Conservation (phyloP, 192 early-diverging fungal genomes). For the Rhizoclosmatium globosum region DNA sequence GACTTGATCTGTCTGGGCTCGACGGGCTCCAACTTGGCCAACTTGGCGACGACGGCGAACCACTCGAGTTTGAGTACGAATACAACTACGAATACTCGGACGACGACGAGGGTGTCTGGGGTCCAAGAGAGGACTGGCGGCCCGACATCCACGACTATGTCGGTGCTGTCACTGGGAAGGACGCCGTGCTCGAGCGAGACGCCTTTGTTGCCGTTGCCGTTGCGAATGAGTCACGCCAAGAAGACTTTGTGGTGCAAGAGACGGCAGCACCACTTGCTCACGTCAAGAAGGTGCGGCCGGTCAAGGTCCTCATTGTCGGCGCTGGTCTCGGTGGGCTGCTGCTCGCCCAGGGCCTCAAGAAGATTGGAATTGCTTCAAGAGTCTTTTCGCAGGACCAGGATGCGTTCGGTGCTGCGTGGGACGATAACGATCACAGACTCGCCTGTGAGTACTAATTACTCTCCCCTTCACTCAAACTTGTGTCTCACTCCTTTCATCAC, state of each 20-base stretch:
- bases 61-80: background rate
- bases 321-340: conserved; percentile 22
- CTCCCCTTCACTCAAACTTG: background rate
- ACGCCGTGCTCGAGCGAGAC: background rate
- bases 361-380: conserved; percentile 19
- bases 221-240: too few relatives aligned
- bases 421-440: conserved; percentile 28
- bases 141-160: background rate
- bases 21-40: background rate
- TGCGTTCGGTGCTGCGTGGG: conserved; percentile 28
- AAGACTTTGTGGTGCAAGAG: background rate
- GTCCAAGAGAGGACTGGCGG: background rate
- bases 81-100: background rate
- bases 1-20: too few relatives aligned
- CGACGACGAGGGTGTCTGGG: background rate
- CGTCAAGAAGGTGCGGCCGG: background rate
- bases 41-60: background rate
- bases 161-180: background rate
- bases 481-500: background rate
- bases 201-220: background rate
- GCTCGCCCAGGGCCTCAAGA: conserved; percentile 28
- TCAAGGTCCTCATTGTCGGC: conserved; percentile 28
- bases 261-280: background rate
- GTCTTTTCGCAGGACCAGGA: conserved; percentile 20
- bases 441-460: background rate